Conservation (phyloP, 306 rosid species). For the Argentina anserina region DNA sequence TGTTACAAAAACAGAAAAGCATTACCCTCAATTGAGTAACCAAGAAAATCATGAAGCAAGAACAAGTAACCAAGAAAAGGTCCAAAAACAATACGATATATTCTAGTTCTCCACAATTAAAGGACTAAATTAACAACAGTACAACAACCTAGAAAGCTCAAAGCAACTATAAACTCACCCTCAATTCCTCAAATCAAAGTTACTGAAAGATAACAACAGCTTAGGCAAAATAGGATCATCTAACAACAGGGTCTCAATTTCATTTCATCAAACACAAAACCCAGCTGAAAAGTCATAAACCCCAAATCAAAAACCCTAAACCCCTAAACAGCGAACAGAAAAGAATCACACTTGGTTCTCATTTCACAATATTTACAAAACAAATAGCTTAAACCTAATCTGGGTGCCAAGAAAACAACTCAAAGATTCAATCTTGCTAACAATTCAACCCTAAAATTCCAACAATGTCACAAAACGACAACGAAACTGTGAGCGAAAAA, state of each 20-base stretch:
- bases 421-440: neutral
- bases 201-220: neutral
- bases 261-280: conserved; percentile 10
- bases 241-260: neutral
- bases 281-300: neutral
- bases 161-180: neutral
- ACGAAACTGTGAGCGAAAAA: neutral
- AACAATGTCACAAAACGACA: neutral
- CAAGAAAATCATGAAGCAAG: neutral
- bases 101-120: neutral
- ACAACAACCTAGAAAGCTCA: neutral
- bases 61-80: neutral
- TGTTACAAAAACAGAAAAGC: conserved; percentile 7
- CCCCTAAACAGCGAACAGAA: neutral
- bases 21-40: neutral
- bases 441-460: neutral
- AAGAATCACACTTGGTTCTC: neutral
- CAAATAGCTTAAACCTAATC: neutral
- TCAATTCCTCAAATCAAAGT: neutral
- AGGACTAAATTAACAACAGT: neutral
- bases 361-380: neutral
- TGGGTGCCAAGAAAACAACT: neutral
- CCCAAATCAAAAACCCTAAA: neutral
- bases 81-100: neutral
- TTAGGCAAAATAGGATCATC: neutral